A percentile compares a stretch with the other conserved stretches of the same genome.
Conservation (phyloP, 75 land plant genomes). For the Chamaecyparis obtusa region DNA sequence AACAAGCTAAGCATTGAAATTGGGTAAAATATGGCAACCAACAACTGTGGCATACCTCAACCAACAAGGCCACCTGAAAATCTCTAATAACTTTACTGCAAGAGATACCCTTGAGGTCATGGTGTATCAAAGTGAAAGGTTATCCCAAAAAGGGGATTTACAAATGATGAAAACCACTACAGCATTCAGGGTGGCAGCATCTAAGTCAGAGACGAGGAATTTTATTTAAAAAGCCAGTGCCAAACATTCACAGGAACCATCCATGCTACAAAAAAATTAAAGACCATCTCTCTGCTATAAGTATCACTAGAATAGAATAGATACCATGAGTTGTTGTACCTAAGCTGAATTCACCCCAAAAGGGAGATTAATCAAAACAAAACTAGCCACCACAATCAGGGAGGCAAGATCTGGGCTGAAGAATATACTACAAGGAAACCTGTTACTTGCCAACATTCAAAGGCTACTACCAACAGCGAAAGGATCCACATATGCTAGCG, state of each 20-base stretch:
- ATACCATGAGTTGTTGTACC: background rate
- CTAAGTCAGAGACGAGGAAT: background rate
- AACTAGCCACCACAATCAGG: background rate
- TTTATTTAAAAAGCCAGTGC: background rate
- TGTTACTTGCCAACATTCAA: too few species aligned
- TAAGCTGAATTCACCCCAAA: background rate
- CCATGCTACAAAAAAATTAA: background rate
- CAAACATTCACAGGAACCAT: background rate
- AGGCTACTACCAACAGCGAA: too few species aligned
- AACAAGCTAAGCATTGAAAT: background rate
- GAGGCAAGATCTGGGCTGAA: background rate
- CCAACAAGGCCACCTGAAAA: background rate
- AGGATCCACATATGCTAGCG: too few species aligned
- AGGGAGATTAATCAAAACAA: background rate
- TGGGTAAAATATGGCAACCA: background rate
- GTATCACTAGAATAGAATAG: background rate
- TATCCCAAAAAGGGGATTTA: background rate
- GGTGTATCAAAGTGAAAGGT: background rate
- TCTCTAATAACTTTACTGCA: background rate
- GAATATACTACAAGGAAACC: background rate
- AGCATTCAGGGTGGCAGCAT: background rate
- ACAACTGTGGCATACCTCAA: background rate
- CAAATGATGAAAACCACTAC: background rate
- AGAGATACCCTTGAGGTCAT: background rate
- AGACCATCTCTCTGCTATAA: background rate